A percentile compares a stretch with the other conserved stretches of the same genome.
phyloP scores from a whole-genome alignment of 495 filamentous ascomycete species.

The Aspergillus sclerotiicarbonarius region DNA sequence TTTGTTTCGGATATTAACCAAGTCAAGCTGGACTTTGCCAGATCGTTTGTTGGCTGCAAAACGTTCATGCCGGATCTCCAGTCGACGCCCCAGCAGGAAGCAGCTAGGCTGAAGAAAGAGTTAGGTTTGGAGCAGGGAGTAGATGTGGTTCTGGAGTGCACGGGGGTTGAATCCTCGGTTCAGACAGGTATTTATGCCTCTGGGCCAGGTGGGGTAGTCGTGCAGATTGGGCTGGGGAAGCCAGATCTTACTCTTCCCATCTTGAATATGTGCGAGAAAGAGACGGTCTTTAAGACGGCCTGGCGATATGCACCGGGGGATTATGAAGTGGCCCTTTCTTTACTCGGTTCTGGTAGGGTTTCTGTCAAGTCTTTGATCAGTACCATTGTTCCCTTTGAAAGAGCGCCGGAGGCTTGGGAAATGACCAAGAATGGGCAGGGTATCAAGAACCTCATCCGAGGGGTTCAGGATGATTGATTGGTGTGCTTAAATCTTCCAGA shows the following conservation, averaged over 20 bases:
- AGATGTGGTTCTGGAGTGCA: constrained; percentile 81
- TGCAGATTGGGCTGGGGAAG: constrained; percentile 83
- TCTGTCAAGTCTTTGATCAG: too few relatives aligned
- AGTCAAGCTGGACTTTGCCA: constrained; percentile 67
- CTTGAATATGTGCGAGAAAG: constrained; percentile 75
- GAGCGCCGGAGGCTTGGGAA: too few relatives aligned
- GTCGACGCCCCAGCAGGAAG: too few relatives aligned
- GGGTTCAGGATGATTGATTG: too few relatives aligned
- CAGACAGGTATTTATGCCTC: constrained; percentile 70
- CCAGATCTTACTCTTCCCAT: constrained; percentile 78
- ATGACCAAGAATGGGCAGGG: too few relatives aligned
- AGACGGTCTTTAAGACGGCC: too few relatives aligned
- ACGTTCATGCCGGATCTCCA: not conserved
- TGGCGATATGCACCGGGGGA: too few relatives aligned
- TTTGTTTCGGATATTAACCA: constrained; percentile 73
- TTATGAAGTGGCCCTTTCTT: too few relatives aligned
- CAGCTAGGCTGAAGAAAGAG: constrained; percentile 21
- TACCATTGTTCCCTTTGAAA: too few relatives aligned
- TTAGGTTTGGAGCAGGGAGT: constrained; percentile 51
- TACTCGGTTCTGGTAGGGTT: too few relatives aligned
- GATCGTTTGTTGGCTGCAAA: constrained; percentile 48
- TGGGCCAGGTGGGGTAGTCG: constrained; percentile 70
- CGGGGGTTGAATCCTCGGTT: constrained; percentile 74
- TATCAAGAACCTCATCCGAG: too few relatives aligned
- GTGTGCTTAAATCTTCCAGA: too few relatives aligned